These are phyloP conservation scores for Ceratocystis destructans DNA, from an alignment of 2,329 filamentous ascomycete species.

Conservation along the genomic window DNA sequence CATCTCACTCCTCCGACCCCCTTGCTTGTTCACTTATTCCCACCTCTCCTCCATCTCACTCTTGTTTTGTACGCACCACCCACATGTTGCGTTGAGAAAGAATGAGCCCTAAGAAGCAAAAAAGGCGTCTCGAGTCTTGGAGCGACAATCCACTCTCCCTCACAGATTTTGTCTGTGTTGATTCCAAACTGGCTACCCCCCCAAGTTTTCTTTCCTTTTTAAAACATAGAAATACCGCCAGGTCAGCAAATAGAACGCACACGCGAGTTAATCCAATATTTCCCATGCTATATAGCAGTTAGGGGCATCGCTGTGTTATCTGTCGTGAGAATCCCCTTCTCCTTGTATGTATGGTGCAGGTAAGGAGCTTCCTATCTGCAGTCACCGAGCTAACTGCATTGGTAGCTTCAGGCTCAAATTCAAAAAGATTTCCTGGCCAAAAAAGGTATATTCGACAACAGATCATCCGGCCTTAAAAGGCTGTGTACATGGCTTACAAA, in stretches of 20 bases:
- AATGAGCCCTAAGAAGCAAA: neutral
- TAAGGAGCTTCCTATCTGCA: neutral
- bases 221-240: too few species aligned
- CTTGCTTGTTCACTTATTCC: neutral
- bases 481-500: too few species aligned
- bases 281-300: too few species aligned
- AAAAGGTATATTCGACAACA: constrained; percentile 59
- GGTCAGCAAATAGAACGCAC: too few species aligned
- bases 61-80: too few species aligned
- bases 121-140: neutral
- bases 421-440: constrained; percentile 63
- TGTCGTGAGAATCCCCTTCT: too few species aligned
- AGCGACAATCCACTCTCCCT: neutral
- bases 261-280: too few species aligned
- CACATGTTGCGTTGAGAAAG: neutral
- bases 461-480: constrained; percentile 29
- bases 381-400: neutral
- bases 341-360: too few species aligned
- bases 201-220: too few species aligned
- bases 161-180: neutral
- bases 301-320: too few species aligned
- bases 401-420: constrained; percentile 54
- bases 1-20: too few species aligned
- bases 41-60: too few species aligned
- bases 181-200: neutral